Base-by-base conservation (phyloP, 345 rosid species). In the Turritis glabra region DNA sequence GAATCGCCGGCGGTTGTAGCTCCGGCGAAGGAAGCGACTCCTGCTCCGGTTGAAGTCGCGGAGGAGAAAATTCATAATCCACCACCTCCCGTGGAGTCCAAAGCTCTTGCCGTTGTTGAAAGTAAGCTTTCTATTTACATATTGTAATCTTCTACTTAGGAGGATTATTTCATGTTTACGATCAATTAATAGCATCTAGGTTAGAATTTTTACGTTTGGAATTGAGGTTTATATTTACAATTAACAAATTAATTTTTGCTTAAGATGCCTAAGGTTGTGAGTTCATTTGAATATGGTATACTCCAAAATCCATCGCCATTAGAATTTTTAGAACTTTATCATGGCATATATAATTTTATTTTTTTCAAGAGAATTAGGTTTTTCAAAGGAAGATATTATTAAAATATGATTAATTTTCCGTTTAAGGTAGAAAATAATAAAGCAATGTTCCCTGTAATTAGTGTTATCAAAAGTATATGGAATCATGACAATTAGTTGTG, bases 101-200 rank as follows among this genome's bases (percentile, higher is more conserved):
- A 88, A 80, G 87, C 96, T 71, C 89, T 86, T 15, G 86, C 74
- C 30, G 77, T 81, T 29, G 86, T 81, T 8, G 95, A 84, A 35
- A 85, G 98, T 92, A 89, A 76, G 70, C 48, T 75, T 17, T n/a
- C n/a, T n/a, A n/a, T n/a, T n/a, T n/a, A n/a, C n/a, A n/a, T n/a
- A n/a, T n/a, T n/a, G n/a, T n/a, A n/a, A n/a, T n/a, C n/a, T n/a
- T n/a, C n/a, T n/a, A n/a, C n/a, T n/a, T n/a, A n/a, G n/a, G n/a
- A n/a, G n/a, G n/a, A n/a, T n/a, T n/a, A n/a, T n/a, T n/a, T n/a
- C 5, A 74, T 33, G 48, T 52, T 70, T 58, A 21, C 13, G 44
- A 40, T 40, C 4, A 46, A 18, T 46, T 46, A 18, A 43, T 41
- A n/a, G 12, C 22, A 17, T 17, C 10, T 17, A 44, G n/a, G 2